These are phyloP conservation scores for Psidium guajava DNA, from an alignment of 345 rosid genomes.

Conservation along the genomic window DNA sequence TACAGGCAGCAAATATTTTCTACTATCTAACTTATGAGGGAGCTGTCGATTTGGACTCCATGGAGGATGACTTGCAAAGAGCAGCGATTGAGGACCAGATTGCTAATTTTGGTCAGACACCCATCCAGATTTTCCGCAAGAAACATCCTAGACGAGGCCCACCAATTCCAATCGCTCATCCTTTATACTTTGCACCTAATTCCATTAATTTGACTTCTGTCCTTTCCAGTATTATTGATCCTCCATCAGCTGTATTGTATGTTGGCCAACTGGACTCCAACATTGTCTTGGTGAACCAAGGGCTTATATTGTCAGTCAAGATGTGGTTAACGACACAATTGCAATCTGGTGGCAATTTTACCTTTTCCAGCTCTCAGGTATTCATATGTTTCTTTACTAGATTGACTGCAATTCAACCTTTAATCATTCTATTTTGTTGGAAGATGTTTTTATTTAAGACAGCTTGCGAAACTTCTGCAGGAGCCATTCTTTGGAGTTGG, in stretches of 20 bases:
- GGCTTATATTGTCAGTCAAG: slow-evolving; percentile 79
- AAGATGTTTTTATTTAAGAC: background rate
- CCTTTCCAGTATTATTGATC: slow-evolving; percentile 38
- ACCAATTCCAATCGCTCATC: slow-evolving; percentile 95
- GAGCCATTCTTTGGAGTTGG: slow-evolving; percentile 96
- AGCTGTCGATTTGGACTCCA: slow-evolving; percentile 77
- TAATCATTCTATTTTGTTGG: background rate
- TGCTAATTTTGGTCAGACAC: slow-evolving; percentile 98
- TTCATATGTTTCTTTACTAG: background rate
- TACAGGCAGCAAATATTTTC: slow-evolving; percentile 93
- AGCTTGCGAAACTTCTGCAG: slow-evolving; percentile 26
- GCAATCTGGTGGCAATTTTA: slow-evolving; percentile 89
- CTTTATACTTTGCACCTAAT: slow-evolving; percentile 78
- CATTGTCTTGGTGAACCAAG: slow-evolving; percentile 78
- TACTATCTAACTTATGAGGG: slow-evolving; percentile 94
- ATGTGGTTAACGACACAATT: slow-evolving; percentile 92
- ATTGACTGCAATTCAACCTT: background rate
- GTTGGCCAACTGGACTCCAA: slow-evolving; percentile 65
- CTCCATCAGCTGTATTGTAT: slow-evolving; percentile 62
- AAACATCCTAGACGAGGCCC: slow-evolving; percentile 97
- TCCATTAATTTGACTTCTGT: slow-evolving; percentile 82
- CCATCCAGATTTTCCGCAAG: slow-evolving; percentile 87
- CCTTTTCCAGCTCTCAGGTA: slow-evolving; percentile 90
- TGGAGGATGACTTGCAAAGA: slow-evolving; percentile 92
- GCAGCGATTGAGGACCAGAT: slow-evolving; percentile 98